Evolutionary conservation across 1,284 basidiomycete species (phyloP).

Genomic region (Sanguinoderma infundibulare): DNA sequence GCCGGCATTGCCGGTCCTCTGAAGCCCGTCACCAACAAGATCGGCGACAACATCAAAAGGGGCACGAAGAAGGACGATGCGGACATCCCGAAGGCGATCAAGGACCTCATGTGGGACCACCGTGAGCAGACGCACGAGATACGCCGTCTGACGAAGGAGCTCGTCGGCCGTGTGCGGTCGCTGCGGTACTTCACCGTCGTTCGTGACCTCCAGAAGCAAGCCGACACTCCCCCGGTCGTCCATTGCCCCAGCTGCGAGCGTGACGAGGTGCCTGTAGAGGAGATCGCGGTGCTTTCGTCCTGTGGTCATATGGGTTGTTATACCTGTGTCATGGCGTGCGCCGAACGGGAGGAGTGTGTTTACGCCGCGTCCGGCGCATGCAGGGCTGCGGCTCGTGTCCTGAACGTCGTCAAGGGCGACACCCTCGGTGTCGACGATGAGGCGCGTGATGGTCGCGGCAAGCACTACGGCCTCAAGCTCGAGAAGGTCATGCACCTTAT

Average conservation of each 20-base stretch:
- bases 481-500: conserved; percentile 85
- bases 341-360: conserved; percentile 83
- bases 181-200: conserved; percentile 91
- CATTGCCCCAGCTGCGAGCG: conserved; percentile 66
- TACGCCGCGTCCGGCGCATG: conserved; percentile 71
- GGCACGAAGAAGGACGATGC: conserved; percentile 59
- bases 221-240: conserved; percentile 57
- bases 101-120: conserved; percentile 78
- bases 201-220: conserved; percentile 83
- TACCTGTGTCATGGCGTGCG: conserved; percentile 72
- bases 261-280: conserved; percentile 60
- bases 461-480: conserved; percentile 88
- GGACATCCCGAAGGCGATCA: conserved; percentile 54
- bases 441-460: conserved; percentile 70
- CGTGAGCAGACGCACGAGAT: conserved; percentile 88
- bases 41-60: conserved; percentile 38
- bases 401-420: conserved; percentile 84
- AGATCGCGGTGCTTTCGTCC: conserved; percentile 85
- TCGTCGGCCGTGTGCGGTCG: conserved; percentile 87
- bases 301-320: conserved; percentile 89
- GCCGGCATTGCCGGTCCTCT: conserved; percentile 52
- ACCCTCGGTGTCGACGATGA: conserved; percentile 86
- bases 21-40: conserved; percentile 31
- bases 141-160: conserved; percentile 83
- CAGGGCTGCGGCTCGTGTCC: conserved; percentile 70